Evolutionary conservation across 768 basidiomycete species (phyloP), one percentile per base, ranked within the genome.

Genomic region (Termitomyces titanicus): DNA sequence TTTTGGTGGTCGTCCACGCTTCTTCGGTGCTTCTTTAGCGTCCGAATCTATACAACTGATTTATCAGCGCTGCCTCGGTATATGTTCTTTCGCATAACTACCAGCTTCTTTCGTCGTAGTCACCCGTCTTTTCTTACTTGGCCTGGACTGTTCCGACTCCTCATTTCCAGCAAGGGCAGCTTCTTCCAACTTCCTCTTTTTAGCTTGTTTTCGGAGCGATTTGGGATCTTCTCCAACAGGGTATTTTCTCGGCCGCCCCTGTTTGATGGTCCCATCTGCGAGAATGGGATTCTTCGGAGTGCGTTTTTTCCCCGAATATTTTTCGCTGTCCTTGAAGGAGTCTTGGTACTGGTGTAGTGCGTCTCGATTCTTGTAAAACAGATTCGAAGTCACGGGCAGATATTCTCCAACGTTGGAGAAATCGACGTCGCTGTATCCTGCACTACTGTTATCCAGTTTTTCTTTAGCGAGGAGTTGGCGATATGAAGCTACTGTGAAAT

Each of bases 401-500:
- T 89, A 92, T 22, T 76, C 81, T 11, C 87, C 87, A 15, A 77
- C 76, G 29, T 72, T 62, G 9, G 72, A 68, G 35, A 83, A 61
- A 64, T 88, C 80, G 34, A 79, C 64, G 34, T 80, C 72, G 18
- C 67, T 58, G 57, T 78, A 76, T 2, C 75, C 73, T 5, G 73
- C 71, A 39, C 71, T 68, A 3, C 70, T 61, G 51, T 80, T 77
- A 62, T 87, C 82, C 24, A 94, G 76, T 8, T 81, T 79, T 68
- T 94, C 89, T 43, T 76, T 74, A 2, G 74, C 71, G 46, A 93
- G 79, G 31, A 92, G 74, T 29, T 74, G 67, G 29, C 75, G 79
- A 69, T 90, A 96, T 29, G 85, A 82, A 2, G 80, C 77, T 42
- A 88, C 67, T 0, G 91, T 90, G 72, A 84, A 94, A 65, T 92